These are phyloP conservation scores for Serendipita sp. DNA, from an alignment of 768 basidiomycete species.

Conservation along the genomic window DNA sequence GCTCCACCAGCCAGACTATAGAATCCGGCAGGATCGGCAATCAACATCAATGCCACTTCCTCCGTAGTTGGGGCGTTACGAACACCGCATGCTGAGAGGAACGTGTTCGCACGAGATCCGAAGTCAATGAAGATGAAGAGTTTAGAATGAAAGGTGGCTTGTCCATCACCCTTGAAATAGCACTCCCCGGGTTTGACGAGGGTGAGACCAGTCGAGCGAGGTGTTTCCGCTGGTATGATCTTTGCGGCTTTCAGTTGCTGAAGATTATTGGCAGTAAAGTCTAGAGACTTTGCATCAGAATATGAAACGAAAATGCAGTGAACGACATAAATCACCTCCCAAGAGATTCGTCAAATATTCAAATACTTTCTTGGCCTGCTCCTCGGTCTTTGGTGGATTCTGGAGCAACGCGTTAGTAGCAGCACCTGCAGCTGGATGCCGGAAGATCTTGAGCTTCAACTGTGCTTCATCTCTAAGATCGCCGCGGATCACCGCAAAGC, in stretches of 20 bases:
- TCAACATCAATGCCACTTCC: slow-evolving; percentile 55
- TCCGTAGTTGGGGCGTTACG: slow-evolving; percentile 75
- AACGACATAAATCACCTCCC: slow-evolving; percentile 29
- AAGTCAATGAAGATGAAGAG: slow-evolving; percentile 85
- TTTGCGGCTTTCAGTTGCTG: slow-evolving; percentile 37
- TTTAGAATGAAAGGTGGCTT: slow-evolving; percentile 54
- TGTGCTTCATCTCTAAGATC: slow-evolving; percentile 35
- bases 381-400: slow-evolving; percentile 40
- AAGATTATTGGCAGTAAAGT: slow-evolving; percentile 42
- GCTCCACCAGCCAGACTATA: slow-evolving; percentile 55
- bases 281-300: slow-evolving; percentile 22
- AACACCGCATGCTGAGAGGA: slow-evolving; percentile 77
- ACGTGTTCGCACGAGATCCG: slow-evolving; percentile 63
- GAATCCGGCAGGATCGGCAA: slow-evolving; percentile 55
- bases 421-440: slow-evolving; percentile 48
- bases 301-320: not conserved
- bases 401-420: slow-evolving; percentile 44
- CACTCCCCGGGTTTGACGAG: slow-evolving; percentile 30
- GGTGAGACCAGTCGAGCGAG: not conserved
- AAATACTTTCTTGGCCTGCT: slow-evolving; percentile 51
- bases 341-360: slow-evolving; percentile 47
- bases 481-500: slow-evolving; percentile 54
- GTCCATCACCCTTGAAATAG: slow-evolving; percentile 32
- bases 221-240: slow-evolving; percentile 46
- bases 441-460: slow-evolving; percentile 48